Evolutionary conservation across 495 filamentous ascomycete species (phyloP), one percentile per base, ranked within the genome.

Genomic region (Stereocaulon alpinum): DNA sequence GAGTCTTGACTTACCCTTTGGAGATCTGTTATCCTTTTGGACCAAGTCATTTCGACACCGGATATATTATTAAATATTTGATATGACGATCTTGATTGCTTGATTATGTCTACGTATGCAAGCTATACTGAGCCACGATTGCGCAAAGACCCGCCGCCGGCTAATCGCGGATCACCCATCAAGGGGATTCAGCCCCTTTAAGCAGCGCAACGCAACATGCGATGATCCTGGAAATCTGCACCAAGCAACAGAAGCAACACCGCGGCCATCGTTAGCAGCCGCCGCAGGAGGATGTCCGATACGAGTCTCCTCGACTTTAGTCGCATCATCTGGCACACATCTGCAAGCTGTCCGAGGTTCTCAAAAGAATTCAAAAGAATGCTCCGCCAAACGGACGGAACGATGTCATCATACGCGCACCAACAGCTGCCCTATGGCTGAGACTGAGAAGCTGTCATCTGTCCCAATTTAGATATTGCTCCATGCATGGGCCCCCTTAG

Each of bases 141-240:
- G 15, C 24, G n/a, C 18, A 15, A 40, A 15, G 11, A 24, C 47
- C 12, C 15, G 7, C 40, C 37, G 18, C 37, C 20, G 15, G 37
- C 11, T 40, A 6, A 40, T 49, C 27, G 40, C 24, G 7, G 45
- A 50, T 50, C 45, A 32, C 30, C 29, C 17, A 12, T 42, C 22
- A 32, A 52, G 44, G 32, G 29, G 40, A 43, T 24, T 59, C 32
- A 51, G 56, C 56, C 56, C 56, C 56, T 51, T 43, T 59, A 15
- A 20, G 24, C 47, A 41, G 42, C 22, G 56, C 30, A 51, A 51
- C 22, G 56, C 30, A 51, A 40, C 34, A 42, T 15, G 29, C 24
- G 56, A 51, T 0, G 37, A 42, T 50, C n/a, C 4, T 34, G 17
- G 12, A 22, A 41, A 22, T 11, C 11, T 42, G 40, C 24, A 59